Conservation (phyloP, 257 asterid species). For the Fraxinus cuspidata region DNA sequence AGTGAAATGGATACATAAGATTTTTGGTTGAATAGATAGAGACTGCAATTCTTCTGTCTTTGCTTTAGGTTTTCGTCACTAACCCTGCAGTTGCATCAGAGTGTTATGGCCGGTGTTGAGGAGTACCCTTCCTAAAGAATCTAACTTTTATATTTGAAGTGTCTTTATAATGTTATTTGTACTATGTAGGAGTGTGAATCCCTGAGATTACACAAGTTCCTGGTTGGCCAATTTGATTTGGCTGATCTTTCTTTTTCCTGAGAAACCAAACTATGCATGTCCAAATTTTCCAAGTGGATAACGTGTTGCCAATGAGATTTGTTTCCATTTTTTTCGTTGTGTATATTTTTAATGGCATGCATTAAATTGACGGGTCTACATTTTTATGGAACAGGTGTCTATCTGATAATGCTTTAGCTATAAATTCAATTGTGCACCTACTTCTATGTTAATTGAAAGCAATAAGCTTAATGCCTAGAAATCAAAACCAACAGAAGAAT, state of each 20-base stretch:
- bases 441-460: constrained; percentile 16
- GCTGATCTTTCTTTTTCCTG: constrained; percentile 4
- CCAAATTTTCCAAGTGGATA: too few species aligned
- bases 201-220: not conserved
- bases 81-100: too few species aligned
- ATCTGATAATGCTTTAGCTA: constrained; percentile 19
- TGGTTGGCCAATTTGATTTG: constrained; percentile 4
- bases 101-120: not conserved
- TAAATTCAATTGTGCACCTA: constrained; percentile 27
- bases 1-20: not conserved
- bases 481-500: constrained; percentile 56
- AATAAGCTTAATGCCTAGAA: constrained; percentile 54
- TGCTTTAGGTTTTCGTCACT: not conserved
- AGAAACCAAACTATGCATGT: not conserved
- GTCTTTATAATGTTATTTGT: not conserved
- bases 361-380: not conserved
- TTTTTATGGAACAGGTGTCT: constrained; percentile 31
- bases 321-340: too few species aligned
- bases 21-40: not conserved
- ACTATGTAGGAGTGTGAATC: too few species aligned
- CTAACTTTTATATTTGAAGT: not conserved
- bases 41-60: not conserved
- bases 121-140: not conserved
- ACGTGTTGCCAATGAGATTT: too few species aligned
- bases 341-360: not conserved